phyloP scores from a whole-genome alignment of 495 filamentous ascomycete species.

The Podospora pseudopauciseta region DNA sequence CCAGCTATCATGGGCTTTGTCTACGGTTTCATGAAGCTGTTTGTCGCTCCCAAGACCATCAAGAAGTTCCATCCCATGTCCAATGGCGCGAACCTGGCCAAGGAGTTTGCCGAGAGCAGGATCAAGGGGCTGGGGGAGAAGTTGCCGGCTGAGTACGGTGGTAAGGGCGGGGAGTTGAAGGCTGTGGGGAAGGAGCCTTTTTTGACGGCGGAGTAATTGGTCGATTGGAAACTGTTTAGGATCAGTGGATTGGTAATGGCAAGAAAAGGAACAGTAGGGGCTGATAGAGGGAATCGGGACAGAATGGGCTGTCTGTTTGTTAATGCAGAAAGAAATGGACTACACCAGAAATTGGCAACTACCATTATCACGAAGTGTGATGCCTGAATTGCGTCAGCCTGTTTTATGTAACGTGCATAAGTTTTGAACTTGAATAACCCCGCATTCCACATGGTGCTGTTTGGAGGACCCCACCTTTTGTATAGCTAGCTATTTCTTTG shows the following conservation, averaged over 20 bases:
- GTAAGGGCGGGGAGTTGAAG: conserved; percentile 53
- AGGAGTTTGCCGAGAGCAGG: conserved; percentile 52
- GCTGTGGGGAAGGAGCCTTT: conserved; percentile 35
- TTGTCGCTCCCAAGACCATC: conserved; percentile 72
- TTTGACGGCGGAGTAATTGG: conserved; percentile 12
- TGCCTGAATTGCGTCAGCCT: conserved; percentile 14
- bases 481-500: not conserved
- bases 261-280: not conserved
- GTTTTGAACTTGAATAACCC: not conserved
- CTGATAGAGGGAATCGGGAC: not conserved
- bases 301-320: not conserved
- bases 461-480: not conserved
- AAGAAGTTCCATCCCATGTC: conserved; percentile 82
- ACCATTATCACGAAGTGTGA: not conserved
- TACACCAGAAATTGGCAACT: not conserved
- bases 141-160: conserved; percentile 70
- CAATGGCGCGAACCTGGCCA: conserved; percentile 65
- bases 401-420: not conserved
- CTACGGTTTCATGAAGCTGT: conserved; percentile 72
- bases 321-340: not conserved
- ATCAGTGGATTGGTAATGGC: not conserved
- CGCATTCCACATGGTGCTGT: not conserved
- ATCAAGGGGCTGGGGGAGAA: conserved; percentile 52
- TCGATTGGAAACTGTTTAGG: not conserved
- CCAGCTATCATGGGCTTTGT: conserved; percentile 85